Base-by-base conservation (phyloP, 768 basidiomycete species). In the Termitomyces sp. region DNA sequence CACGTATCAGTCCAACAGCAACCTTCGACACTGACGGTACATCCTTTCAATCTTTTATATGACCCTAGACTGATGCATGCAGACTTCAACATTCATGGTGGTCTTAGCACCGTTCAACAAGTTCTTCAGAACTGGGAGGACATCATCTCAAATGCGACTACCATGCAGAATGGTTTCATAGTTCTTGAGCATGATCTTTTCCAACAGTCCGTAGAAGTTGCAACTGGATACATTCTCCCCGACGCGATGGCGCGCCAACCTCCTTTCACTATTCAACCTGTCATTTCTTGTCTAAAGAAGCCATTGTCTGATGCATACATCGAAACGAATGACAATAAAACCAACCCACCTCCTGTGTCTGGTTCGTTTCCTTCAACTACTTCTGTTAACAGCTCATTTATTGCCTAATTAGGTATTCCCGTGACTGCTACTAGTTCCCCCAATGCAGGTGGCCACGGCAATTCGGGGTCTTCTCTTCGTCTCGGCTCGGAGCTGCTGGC, bases 131-230 rank as follows among this genome's bases (percentile, higher is more conserved):
- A 87, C 71, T 93, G 92, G 83, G 76, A 90, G 62, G 72, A 74
- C 60, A 92, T 94, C 72, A 73, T 93, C 48, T 71, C 71, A 48
- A 87, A 86, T 64, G 86, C 79, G 8, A 72, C 83, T 3, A 65
- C 70, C 26, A 73, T 89, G 56, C 60, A 78, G 65, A 82, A 70
- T n/a, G 94, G 94, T 11, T 96, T 96, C 78, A 92, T 96, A 65
- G 88, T 92, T 51, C 79, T 96, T 36, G 90, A 91, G 70, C 88
- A 91, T 68, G 92, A 94, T 71, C 78, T 93, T 35, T 94, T 91
- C 77, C 84, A 87, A 70, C 87, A 93, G 68, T 79, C 85, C 1
- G 92, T 94, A 45, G 88, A 94, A 59, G 79, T 94, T 22, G 92
- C 92, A 3, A 88, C 87, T 40, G 91, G 89, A 38, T 94, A 94